Evolutionary conservation across 2,329 filamentous ascomycete species (phyloP), one percentile per base, ranked within the genome.

Genomic region (Fonsecaea monophora): DNA sequence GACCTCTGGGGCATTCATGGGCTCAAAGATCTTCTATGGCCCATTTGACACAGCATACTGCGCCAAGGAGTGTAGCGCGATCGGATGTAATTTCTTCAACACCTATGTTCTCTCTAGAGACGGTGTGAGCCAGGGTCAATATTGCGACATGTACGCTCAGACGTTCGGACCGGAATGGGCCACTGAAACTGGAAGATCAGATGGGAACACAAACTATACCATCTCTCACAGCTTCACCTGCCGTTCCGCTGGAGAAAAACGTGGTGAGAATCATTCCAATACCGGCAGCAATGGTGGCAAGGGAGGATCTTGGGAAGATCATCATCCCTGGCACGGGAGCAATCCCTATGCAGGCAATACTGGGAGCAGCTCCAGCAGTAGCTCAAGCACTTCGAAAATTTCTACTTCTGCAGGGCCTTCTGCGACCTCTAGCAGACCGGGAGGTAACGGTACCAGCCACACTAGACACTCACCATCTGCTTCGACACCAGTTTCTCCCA

Each of bases 31-130:
- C 35, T 70, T 68, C 45, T 25, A 61, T 21, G 68, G 66, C 15
- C 30, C 62, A 15, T 70, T 66, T 53, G 66, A 70, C 48, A 66
- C 64, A 12, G 48, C 66, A n/a, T 56, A 56, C 30, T 70, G 68
- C 42, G 66, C 68, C 10, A 38, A 57, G 6, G 66, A 66, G 42
- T 64, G 64, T 34, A 54, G 42, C 8, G 55, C 63, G 4, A 50
- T 54, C 30, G 60, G 58, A n/a, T 65, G 68, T 45, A 60, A 56
- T 18, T 70, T 70, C 61, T 70, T 68, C 66, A 70, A 70, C 58
- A 70, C 68, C 34, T 70, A 70, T 37, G 35, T 68, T 37, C 56
- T 70, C n/a, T 65, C 55, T 45, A 58, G 59, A 53, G 62, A 70
- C 34, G 65, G 65, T 53, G 60, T 65, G 13, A 42, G 30, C 30